Base-by-base conservation (phyloP, 2,329 filamentous ascomycete genomes). In the Decorospora gaudefroyi region DNA sequence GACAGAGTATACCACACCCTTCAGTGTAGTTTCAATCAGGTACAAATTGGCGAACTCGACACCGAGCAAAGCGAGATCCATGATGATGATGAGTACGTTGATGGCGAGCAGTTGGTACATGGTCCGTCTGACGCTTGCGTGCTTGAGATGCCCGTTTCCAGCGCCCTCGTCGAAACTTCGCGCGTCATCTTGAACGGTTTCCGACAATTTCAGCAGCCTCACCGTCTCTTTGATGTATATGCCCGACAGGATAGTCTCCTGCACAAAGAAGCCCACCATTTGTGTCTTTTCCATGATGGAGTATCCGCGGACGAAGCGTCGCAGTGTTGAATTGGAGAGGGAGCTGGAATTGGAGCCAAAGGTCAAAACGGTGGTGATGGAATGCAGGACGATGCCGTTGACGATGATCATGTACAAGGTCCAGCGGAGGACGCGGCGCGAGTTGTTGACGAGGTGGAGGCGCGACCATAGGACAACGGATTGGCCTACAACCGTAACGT, bases 401-500 rank as follows among this genome's bases (percentile, higher is more conserved):
- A 74, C 57, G 26, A 83, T 73, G 45, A 86, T 85, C 76, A 85
- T 82, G 39, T 61, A 72, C 0, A 83, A 69, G 0, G 82, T 76
- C 8, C 72, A 69, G 4, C 72, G 74, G 0, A 85, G 69, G 3
- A 77, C 62, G 2, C 65, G 64, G 5, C 74, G 70, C 28, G 81
- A 78, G 11, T 75, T 75, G 3, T 82, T 68, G 8, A 86, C 74
- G 1, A 86, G 72, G 57, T 85, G 81, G 0, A 86, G 73, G 5
- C 83, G 75, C 0, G 81, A 85, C 70, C 81, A 86, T 1, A 86
- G 70, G 1, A 86, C 82, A 9, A 84, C 55, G 0, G 78, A 77
- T 60, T 84, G 80, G 0, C 82, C 83, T 1, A 15, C 9, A 6
- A 6, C 19, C n/a, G n/a, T n/a, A n/a, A 16, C 19, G 32, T 50